Percentiles rank a stretch among this genome's conserved stretches.
Evolutionary conservation across 345 rosid species (phyloP).

Genomic region (Populus nigra): DNA sequence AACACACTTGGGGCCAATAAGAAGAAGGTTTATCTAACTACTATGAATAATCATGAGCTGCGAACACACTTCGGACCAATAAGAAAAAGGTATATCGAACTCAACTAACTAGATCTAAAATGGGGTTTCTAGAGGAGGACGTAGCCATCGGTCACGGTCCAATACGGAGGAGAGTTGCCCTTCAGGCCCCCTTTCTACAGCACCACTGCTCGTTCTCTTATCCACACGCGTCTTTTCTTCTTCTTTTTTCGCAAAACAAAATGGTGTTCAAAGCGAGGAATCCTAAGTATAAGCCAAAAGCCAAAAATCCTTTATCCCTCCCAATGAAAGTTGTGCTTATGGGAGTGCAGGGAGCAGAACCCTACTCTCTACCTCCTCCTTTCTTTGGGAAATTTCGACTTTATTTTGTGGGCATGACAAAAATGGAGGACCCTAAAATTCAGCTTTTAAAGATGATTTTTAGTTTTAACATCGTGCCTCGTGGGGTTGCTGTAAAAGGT

Average conservation of each 20-base stretch:
- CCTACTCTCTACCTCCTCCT: conserved; percentile 20
- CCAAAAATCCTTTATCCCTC: conserved; percentile 40
- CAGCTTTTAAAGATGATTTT: conserved; percentile 35
- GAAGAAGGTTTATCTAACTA: not conserved
- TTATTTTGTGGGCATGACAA: conserved; percentile 37
- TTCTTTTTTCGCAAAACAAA: not conserved
- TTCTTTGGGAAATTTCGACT: conserved; percentile 25
- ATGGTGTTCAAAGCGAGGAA: conserved; percentile 46
- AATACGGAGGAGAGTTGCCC: conserved; percentile 1
- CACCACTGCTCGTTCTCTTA: not conserved
- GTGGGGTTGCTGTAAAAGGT: conserved; percentile 38
- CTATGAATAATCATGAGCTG: not conserved
- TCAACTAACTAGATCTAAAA: not conserved
- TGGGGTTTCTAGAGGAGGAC: not conserved
- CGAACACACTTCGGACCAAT: not conserved
- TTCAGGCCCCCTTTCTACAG: not conserved
- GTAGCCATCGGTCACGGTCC: conserved; percentile 6
- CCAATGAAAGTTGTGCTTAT: conserved; percentile 20
- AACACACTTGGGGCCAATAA: not conserved
- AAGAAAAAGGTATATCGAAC: not conserved
- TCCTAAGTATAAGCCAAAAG: conserved; percentile 57
- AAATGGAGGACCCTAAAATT: conserved; percentile 46
- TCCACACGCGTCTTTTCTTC: not conserved
- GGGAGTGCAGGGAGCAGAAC: conserved; percentile 32
- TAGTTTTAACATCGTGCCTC: conserved; percentile 31